Percentiles rank a stretch among this genome's conserved stretches.
Evolutionary conservation across 2,329 filamentous ascomycete species (phyloP).

Genomic region (Pseudogymnoascus sp.): DNA sequence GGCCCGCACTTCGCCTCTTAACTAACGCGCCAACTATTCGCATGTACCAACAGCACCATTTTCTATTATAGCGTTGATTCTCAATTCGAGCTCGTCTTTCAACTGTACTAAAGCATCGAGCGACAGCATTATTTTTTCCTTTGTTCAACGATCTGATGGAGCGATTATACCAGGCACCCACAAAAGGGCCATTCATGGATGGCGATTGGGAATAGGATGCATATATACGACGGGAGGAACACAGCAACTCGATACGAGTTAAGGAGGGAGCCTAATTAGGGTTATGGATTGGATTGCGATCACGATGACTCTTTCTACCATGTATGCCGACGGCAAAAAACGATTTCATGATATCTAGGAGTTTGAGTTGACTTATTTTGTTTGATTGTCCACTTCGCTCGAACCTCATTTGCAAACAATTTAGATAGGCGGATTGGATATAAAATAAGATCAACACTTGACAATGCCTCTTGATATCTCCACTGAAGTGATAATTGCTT

Average conservation of each 20-base stretch:
- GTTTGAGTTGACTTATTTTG: conserved; percentile 3
- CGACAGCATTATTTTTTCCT: conserved; percentile 10
- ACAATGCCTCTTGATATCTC: background rate
- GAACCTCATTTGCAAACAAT: background rate
- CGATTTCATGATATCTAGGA: conserved; percentile 5
- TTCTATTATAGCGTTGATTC: conserved; percentile 4
- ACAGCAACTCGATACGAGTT: background rate
- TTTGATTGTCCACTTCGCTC: background rate
- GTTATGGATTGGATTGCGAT: conserved; percentile 5
- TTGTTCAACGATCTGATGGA: conserved; percentile 9
- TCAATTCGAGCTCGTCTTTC: conserved; percentile 2
- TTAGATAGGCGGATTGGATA: background rate
- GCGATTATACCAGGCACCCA: conserved; percentile 11
- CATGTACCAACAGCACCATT: conserved; percentile 6
- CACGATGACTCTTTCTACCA: background rate
- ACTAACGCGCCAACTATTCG: background rate
- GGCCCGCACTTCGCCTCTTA: background rate
- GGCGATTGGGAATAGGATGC: conserved; percentile 1
- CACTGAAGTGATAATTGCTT: background rate
- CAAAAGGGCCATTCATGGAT: conserved; percentile 9
- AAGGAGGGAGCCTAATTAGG: background rate
- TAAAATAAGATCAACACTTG: conserved; percentile 8
- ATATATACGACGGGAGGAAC: conserved; percentile 5
- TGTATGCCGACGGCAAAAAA: background rate
- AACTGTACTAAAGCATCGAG: conserved; percentile 10